phyloP scores from a whole-genome alignment of 2,329 filamentous ascomycete species.

The Phialophora tarda region DNA sequence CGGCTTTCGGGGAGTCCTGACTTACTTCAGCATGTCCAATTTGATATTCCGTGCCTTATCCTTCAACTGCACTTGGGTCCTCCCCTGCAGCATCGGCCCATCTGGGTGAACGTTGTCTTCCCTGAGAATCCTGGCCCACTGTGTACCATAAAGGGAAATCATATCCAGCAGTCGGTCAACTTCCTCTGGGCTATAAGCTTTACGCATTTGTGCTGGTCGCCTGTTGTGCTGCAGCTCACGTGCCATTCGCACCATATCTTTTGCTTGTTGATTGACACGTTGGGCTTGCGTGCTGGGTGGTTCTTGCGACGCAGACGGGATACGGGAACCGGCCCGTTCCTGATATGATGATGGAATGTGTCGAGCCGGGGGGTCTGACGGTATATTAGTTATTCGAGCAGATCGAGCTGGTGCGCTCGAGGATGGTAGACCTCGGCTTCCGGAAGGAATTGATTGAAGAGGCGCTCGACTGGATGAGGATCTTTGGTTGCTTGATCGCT shows the following conservation, averaged over 20 bases:
- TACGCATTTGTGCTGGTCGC: slow-evolving; percentile 31
- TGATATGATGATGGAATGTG: neutral
- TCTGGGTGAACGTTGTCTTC: slow-evolving; percentile 42
- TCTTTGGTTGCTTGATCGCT: slow-evolving; percentile 9
- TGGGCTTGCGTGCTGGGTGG: slow-evolving; percentile 4
- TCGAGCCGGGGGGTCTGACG: neutral
- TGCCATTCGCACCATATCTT: slow-evolving; percentile 24
- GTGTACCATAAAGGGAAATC: slow-evolving; percentile 54
- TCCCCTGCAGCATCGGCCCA: slow-evolving; percentile 44
- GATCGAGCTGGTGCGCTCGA: slow-evolving; percentile 21
- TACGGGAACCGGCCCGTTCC: neutral
- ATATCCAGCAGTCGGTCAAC: slow-evolving; percentile 54
- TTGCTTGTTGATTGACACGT: slow-evolving; percentile 27
- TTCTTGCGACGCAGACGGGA: neutral
- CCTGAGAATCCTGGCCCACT: slow-evolving; percentile 56
- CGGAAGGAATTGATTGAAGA: neutral
- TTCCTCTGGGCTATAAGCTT: slow-evolving; percentile 49
- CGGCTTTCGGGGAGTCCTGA: neutral
- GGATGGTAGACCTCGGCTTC: slow-evolving; percentile 3
- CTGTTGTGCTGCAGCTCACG: slow-evolving; percentile 23
- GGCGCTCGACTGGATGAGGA: slow-evolving; percentile 1
- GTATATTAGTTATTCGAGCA: neutral
- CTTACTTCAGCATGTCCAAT: slow-evolving; percentile 49
- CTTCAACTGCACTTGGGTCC: slow-evolving; percentile 61
- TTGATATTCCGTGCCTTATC: slow-evolving; percentile 63